Base-by-base conservation (phyloP, 1,139 yeast genomes). In the Lodderomyces theae region DNA sequence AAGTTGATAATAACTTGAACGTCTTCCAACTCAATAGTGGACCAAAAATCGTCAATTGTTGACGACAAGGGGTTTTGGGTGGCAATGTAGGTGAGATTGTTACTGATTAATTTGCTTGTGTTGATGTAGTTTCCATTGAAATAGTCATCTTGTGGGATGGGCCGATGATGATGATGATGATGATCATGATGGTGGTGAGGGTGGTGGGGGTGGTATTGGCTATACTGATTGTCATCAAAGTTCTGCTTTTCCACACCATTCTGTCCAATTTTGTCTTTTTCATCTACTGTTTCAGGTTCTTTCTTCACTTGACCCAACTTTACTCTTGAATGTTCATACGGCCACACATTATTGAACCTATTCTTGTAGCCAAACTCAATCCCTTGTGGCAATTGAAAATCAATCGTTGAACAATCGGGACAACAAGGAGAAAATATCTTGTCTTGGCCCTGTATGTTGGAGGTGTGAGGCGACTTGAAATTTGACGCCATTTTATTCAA, bases 1-100 rank as follows among this genome's bases (percentile, higher is more conserved):
- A 87, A 68, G 57, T 90, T 85, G 15, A 88, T 68, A 40, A 87
- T 81, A 5, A 85, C 69, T 19, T 82, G 79, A 9, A 80, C 76
- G 2, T 74, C 61, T 47, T 85, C 78, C 36, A 77, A 70, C 71
- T 81, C 73, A 0, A 69, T 50, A 4, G 61, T 59, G 39, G 61
- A 57, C 77, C 77, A 71, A 46, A 71, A 71, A 49, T 71, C 77
- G 18, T 65, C 67, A 39, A 60, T 60, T 1, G 77, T 71, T 17
- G 64, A 61, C 18, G 46, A 48, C 38, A 71, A 52, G 1, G 77
- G 77, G 42, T 70, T 69, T 45, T 71, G 77, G 0, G 77, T 71
- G 2, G 77, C 77, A 40, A 71, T 66, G 45, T 68, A 69, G 26
- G 54, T 52, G 39, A 47, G 49, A n/a, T 52, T 45, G n/a, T 57